These are phyloP conservation scores for Syzygium syzygioides DNA, from an alignment of 441 rosid genomes.

Conservation along the genomic window DNA sequence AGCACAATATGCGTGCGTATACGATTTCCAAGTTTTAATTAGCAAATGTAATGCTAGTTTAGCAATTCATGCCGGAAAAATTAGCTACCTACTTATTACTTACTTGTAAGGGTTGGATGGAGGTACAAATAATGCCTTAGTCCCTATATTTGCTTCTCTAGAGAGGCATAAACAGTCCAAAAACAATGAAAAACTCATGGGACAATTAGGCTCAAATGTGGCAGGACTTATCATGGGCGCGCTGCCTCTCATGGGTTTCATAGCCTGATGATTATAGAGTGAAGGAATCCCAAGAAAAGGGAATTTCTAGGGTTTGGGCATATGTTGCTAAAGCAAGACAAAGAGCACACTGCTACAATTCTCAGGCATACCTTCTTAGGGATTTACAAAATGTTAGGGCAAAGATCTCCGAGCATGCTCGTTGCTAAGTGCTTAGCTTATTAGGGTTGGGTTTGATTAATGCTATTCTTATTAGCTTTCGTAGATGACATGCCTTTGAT, in stretches of 20 bases:
- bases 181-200: constrained; percentile 17
- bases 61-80: neutral
- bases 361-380: constrained; percentile 43
- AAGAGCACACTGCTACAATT: constrained; percentile 34
- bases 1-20: neutral
- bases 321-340: constrained; percentile 87
- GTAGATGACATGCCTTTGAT: neutral
- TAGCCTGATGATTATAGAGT: constrained; percentile 13
- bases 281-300: constrained; percentile 80
- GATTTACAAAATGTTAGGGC: constrained; percentile 31
- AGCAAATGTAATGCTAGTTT: neutral
- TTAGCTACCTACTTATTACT: neutral
- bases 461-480: neutral
- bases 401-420: constrained; percentile 17
- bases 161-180: constrained; percentile 14
- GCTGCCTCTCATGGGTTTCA: neutral
- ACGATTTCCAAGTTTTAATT: neutral
- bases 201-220: constrained; percentile 17
- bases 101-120: neutral
- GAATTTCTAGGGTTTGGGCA: constrained; percentile 45
- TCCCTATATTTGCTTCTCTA: neutral
- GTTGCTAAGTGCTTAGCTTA: neutral
- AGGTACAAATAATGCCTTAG: neutral
- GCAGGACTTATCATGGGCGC: constrained; percentile 7
- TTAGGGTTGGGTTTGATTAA: neutral